Base-by-base conservation (phyloP, 768 basidiomycete species). In the Pleurotus citrinopileatus region DNA sequence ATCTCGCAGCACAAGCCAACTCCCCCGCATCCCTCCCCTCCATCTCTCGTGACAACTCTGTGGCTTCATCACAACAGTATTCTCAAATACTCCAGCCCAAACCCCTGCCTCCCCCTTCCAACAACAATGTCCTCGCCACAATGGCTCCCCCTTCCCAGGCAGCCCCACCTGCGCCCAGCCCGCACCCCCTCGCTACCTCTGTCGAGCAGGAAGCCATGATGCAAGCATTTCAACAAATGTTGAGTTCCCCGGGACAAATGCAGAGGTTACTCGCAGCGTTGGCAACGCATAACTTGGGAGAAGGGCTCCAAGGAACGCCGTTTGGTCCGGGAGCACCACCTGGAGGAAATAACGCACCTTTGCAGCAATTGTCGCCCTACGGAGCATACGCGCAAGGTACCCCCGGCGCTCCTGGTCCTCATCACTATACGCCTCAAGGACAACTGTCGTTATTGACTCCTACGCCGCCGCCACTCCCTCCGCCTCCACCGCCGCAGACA, bases 241-340 rank as follows among this genome's bases (percentile, higher is more conserved):
- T 59, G 7, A 29, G 42, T 17, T 54, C 80, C 0, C 82, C 83
- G 0, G 60, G 65, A 1, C 82, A 86, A 60, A 73, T 87, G 48
- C 84, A 86, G 56, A 77, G 81, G 51, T 68, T 88, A 6, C 68
- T 86, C 15, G 68, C 73, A 0, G 73, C 78, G 0, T 70, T 84
- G 22, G 65, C 67, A 7, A 55, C 70, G 9, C 72, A 75, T 19
- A 60, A 67, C 4, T 43, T 70, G 32, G 25, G 59, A 10, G 74
- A 74, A 59, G 64, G 56, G 48, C 19, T 43, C 43, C 36, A 61
- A 57, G 29, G 25, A 51, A 56, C 43, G 61, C 54, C 34, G 12
- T 40, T 40, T n/a, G 17, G 17, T 40, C 12, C 12, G 7, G 38
- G 13, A 52, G 26, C 58, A 61, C 61, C 43, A 19, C 17, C 28